Evolutionary conservation across 495 filamentous ascomycete genomes (phyloP).

Genomic region (Xanthoparmelia taractica): DNA sequence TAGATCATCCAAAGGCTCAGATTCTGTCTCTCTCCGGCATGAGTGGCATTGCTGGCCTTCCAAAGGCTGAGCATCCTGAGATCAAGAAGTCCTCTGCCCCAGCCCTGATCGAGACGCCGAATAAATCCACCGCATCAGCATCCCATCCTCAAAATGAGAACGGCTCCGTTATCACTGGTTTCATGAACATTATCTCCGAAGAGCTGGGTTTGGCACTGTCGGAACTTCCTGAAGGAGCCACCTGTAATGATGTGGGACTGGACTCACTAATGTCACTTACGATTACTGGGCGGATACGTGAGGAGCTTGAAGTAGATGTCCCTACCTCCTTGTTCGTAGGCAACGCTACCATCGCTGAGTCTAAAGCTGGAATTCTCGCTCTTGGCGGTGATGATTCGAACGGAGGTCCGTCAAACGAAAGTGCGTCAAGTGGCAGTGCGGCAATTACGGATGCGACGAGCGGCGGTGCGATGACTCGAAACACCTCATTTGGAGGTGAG

Average conservation of each 20-base stretch:
- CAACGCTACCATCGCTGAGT: conserved; percentile 37
- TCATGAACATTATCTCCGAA: conserved; percentile 1
- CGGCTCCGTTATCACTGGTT: background rate
- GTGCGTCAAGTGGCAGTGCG: too few relatives aligned
- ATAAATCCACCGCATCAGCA: background rate
- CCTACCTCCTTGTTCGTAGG: conserved; percentile 34
- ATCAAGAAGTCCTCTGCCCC: conserved; percentile 1
- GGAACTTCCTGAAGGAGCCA: too few relatives aligned
- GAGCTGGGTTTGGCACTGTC: too few relatives aligned
- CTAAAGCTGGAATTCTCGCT: too few relatives aligned
- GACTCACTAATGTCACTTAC: conserved; percentile 44
- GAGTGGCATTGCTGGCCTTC: conserved; percentile 17
- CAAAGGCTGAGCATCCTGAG: background rate
- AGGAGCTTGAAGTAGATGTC: conserved; percentile 34
- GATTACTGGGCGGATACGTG: conserved; percentile 32
- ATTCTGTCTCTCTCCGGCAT: conserved; percentile 31
- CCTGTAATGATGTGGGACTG: conserved; percentile 35
- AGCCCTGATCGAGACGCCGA: background rate
- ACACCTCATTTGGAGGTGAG: too few relatives aligned
- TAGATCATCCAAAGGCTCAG: conserved; percentile 12
- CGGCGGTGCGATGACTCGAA: too few relatives aligned
- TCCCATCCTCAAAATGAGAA: background rate
- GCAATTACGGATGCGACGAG: too few relatives aligned
- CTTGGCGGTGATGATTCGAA: too few relatives aligned
- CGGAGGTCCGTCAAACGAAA: background rate